These are phyloP conservation scores for Picea sitchensis DNA, from an alignment of 75 land plant species.

Conservation along the genomic window DNA sequence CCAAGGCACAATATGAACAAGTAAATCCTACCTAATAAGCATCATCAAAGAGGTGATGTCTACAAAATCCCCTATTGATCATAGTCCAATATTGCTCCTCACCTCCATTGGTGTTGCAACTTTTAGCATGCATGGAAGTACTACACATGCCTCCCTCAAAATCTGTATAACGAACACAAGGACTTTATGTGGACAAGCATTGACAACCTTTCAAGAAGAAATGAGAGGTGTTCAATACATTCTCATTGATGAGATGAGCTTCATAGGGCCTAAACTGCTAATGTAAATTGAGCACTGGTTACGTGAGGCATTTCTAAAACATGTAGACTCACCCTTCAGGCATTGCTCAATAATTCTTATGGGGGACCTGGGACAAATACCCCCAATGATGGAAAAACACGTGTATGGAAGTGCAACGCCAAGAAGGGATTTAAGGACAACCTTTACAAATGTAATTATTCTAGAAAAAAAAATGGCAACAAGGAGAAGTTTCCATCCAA, in stretches of 20 bases:
- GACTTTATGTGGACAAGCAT: neutral
- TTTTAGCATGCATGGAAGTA: neutral
- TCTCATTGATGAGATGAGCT: neutral
- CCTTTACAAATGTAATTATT: too few relatives aligned
- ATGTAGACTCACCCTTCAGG: fast-evolving
- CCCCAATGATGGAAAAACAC: neutral
- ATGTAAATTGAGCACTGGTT: neutral
- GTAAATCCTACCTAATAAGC: neutral
- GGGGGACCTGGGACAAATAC: neutral
- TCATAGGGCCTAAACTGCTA: neutral
- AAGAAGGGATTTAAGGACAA: too few relatives aligned
- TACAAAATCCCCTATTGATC: neutral
- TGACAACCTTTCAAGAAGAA: neutral
- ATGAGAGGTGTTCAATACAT: neutral
- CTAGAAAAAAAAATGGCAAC: too few relatives aligned
- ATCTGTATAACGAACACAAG: neutral
- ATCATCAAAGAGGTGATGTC: neutral
- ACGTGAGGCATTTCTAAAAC: neutral
- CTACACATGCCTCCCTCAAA: neutral
- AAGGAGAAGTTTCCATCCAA: too few relatives aligned
- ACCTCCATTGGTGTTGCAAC: neutral
- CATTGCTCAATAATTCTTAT: neutral
- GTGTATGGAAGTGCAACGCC: too few relatives aligned
- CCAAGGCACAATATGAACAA: neutral
- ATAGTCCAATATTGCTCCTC: neutral